phyloP scores from a whole-genome alignment of 2,329 filamentous ascomycete genomes.

The Aspergillus nomiae region DNA sequence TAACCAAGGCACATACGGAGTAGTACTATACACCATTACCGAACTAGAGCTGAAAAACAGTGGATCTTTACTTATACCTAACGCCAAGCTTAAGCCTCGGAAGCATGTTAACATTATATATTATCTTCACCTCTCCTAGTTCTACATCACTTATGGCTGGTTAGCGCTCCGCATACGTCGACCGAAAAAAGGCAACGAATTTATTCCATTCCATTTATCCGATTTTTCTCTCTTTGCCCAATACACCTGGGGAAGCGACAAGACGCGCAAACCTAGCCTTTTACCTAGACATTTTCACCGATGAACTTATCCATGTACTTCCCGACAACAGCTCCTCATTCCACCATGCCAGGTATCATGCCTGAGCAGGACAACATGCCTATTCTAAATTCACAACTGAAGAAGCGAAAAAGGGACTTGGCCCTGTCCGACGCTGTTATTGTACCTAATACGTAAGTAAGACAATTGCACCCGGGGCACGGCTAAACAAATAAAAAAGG shows the following conservation, averaged over 20 bases:
- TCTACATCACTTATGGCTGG: background rate
- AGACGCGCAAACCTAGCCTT: background rate
- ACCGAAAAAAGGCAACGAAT: background rate
- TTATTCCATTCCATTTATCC: background rate
- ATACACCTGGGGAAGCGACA: no score
- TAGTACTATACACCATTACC: no score
- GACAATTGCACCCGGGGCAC: background rate
- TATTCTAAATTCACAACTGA: conserved; percentile 15
- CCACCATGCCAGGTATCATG: conserved; percentile 14
- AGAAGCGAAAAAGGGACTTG: conserved; percentile 30
- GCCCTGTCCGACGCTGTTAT: conserved; percentile 16
- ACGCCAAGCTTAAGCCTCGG: background rate
- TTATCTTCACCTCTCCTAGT: background rate
- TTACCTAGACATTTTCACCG: background rate
- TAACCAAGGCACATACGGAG: no score
- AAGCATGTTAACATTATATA: background rate
- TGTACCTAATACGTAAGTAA: conserved; percentile 17
- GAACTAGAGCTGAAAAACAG: no score
- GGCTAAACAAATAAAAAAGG: background rate
- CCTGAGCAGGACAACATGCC: conserved; percentile 11
- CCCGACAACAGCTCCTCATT: background rate
- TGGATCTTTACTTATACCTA: background rate
- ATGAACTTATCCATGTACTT: conserved; percentile 10
- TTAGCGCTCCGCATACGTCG: background rate
- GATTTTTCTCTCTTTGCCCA: no score